Evolutionary conservation across 306 rosid genomes (phyloP).

Genomic region (Begonia loranthoides): DNA sequence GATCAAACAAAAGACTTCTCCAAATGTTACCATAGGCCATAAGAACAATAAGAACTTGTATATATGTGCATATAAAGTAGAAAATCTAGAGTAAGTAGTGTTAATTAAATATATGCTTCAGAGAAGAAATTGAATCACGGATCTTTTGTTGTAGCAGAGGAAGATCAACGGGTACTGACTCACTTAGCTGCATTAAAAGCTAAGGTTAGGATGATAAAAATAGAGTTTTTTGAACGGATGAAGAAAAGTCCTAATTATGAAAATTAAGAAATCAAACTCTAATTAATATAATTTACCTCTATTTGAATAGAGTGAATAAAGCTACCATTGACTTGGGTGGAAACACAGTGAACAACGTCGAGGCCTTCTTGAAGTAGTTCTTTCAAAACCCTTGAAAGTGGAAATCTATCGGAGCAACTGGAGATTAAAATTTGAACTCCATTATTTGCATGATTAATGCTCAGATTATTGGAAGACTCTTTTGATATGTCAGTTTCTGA

Average conservation of each 20-base stretch:
- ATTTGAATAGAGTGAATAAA: conserved; percentile 24
- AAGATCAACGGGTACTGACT: conserved; percentile 15
- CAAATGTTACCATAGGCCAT: no score
- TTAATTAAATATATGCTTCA: neutral
- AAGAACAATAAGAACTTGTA: no score
- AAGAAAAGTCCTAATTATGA: neutral
- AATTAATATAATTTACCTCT: conserved; percentile 17
- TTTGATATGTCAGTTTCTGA: conserved; percentile 1
- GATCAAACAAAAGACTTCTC: no score
- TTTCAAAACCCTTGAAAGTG: conserved; percentile 17
- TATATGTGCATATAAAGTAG: neutral
- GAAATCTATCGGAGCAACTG: conserved; percentile 6
- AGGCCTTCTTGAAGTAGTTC: conserved; percentile 21
- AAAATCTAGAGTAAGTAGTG: neutral
- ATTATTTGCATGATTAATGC: neutral
- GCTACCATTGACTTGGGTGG: conserved; percentile 24
- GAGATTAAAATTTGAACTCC: conserved; percentile 22
- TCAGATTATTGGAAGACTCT: neutral
- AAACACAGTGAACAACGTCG: conserved; percentile 21
- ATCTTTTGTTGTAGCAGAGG: conserved; percentile 24
- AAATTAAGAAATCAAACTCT: neutral
- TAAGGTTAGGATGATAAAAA: neutral
- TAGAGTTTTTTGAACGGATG: neutral
- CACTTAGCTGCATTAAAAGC: conserved; percentile 18
- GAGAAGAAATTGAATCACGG: conserved; percentile 11